These are phyloP conservation scores for Mortierella sp. DNA, from an alignment of 371 early-diverging fungal genomes.

Conservation along the genomic window DNA sequence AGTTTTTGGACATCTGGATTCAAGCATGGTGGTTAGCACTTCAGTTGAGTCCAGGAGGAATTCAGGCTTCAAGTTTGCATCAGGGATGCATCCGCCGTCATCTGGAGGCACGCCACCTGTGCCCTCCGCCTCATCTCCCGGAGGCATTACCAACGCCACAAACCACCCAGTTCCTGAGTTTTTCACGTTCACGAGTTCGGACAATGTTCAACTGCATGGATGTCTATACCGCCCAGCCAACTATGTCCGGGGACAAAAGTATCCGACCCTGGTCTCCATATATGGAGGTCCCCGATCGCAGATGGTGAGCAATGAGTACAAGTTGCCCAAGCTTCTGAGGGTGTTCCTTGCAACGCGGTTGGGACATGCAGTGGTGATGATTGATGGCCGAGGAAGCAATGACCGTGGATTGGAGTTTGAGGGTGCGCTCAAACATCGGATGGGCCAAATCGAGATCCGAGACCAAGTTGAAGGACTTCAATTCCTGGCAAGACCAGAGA, in stretches of 20 bases:
- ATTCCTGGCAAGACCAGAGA: constrained; percentile 59
- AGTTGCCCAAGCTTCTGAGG: constrained; percentile 71
- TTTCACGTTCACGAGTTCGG: constrained; percentile 46
- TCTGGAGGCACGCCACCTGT: constrained; percentile 9
- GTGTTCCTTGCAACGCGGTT: constrained; percentile 70
- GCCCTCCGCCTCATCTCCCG: constrained; percentile 1
- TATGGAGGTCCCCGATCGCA: constrained; percentile 77
- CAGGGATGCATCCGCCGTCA: constrained; percentile 4
- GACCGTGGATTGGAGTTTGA: constrained; percentile 80
- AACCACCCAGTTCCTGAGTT: constrained; percentile 48
- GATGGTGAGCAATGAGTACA: constrained; percentile 79
- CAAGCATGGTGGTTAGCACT: constrained; percentile 30
- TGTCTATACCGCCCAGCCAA: constrained; percentile 70
- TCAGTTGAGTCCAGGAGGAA: constrained; percentile 2
- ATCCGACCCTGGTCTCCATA: constrained; percentile 67
- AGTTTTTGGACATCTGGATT: constrained; percentile 15
- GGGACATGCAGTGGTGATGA: constrained; percentile 77
- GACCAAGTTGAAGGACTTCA: constrained; percentile 78
- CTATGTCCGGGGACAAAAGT: constrained; percentile 61
- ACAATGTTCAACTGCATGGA: constrained; percentile 64
- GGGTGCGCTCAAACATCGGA: constrained; percentile 57
- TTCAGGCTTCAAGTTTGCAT: constrained; percentile 20
- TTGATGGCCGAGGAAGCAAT: constrained; percentile 81
- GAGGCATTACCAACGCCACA: constrained; percentile 22
- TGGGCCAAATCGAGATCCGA: constrained; percentile 74